These are phyloP conservation scores for Rhodocollybia butyracea DNA, from an alignment of 768 basidiomycete species.

Conservation along the genomic window DNA sequence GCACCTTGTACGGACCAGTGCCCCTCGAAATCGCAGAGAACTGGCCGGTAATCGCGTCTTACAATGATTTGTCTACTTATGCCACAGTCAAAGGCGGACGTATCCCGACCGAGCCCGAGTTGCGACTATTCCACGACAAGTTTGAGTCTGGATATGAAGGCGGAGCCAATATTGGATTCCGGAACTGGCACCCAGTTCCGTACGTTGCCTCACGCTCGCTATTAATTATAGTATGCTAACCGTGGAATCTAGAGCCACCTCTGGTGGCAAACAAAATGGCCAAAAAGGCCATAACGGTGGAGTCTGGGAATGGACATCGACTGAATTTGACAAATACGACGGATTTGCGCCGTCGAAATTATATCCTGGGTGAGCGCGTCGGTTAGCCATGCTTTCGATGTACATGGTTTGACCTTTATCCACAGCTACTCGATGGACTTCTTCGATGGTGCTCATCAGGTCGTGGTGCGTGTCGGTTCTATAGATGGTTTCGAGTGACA, in stretches of 20 bases:
- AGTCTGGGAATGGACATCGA: conserved; percentile 98
- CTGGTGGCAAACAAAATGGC: conserved; percentile 45
- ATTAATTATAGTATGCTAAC: not conserved
- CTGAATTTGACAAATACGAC: conserved; percentile 63
- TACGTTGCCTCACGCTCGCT: conserved; percentile 36
- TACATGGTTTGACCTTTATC: not conserved
- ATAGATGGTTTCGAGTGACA: not conserved
- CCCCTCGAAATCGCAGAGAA: conserved; percentile 68
- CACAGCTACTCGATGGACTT: conserved; percentile 81
- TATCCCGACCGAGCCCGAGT: conserved; percentile 87
- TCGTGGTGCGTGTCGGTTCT: conserved; percentile 63
- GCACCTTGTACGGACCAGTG: conserved; percentile 86
- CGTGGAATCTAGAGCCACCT: conserved; percentile 54
- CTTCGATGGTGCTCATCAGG: conserved; percentile 81
- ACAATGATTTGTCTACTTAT: conserved; percentile 74
- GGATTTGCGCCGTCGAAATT: conserved; percentile 73
- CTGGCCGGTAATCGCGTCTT: conserved; percentile 86
- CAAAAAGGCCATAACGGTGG: conserved; percentile 86
- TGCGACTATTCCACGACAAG: conserved; percentile 73
- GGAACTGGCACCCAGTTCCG: conserved; percentile 94
- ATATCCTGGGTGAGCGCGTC: conserved; percentile 73
- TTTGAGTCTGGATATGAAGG: conserved; percentile 74
- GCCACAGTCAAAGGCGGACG: conserved; percentile 89
- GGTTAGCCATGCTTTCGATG: not conserved
- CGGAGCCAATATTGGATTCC: conserved; percentile 80